Percentiles rank a stretch among this genome's conserved stretches.
These are phyloP conservation scores for Coemansia sp. DNA, from an alignment of 371 early-diverging fungal genomes.

Conservation along the genomic window DNA sequence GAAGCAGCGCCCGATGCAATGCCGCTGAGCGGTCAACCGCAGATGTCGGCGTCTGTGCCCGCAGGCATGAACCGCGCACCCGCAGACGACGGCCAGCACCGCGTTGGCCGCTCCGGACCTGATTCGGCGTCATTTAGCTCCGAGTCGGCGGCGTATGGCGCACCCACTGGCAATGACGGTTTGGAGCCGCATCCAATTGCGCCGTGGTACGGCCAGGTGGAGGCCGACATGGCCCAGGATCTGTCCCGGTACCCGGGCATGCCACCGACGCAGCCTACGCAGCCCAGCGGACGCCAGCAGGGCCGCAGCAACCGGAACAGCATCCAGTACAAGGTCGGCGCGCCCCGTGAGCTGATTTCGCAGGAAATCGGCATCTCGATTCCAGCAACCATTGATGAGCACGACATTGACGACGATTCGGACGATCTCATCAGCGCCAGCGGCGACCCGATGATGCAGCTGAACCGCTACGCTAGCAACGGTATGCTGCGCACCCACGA, in stretches of 20 bases:
- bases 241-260: conserved; percentile 35
- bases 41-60: conserved; percentile 30
- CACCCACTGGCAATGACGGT: neutral
- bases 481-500: conserved; percentile 6
- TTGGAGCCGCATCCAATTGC: neutral
- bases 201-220: conserved; percentile 21
- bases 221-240: conserved; percentile 12
- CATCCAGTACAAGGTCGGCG: conserved; percentile 46
- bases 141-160: neutral
- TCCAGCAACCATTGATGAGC: conserved; percentile 33
- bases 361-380: conserved; percentile 41
- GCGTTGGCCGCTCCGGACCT: too few relatives aligned
- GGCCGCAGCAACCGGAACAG: conserved; percentile 51
- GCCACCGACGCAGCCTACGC: conserved; percentile 6
- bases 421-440: conserved; percentile 24
- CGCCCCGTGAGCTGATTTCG: conserved; percentile 46
- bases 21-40: neutral
- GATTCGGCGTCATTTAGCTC: neutral
- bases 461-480: conserved; percentile 31
- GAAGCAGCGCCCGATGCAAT: too few relatives aligned
- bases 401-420: conserved; percentile 25
- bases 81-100: neutral
- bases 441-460: conserved; percentile 33
- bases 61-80: conserved; percentile 28
- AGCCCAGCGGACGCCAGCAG: neutral